These are phyloP conservation scores for Penicillium sp. DNA, from an alignment of 2,329 filamentous ascomycete species.

Conservation along the genomic window DNA sequence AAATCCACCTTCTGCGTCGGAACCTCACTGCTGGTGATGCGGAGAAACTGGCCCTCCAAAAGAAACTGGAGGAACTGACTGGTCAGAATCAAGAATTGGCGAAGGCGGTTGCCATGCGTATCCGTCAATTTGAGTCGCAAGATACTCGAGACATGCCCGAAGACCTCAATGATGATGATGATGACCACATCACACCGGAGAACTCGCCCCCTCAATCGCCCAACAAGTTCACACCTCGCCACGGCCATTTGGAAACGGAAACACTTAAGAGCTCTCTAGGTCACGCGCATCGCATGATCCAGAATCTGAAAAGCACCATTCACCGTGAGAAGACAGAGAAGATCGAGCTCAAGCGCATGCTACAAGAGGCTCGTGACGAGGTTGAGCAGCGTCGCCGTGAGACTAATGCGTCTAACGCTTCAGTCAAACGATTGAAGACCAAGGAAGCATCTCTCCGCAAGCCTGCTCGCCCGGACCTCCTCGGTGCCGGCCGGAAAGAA, in stretches of 20 bases:
- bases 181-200: conserved; percentile 71
- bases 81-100: conserved; percentile 88
- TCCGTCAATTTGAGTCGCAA: conserved; percentile 61
- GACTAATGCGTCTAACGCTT: conserved; percentile 39
- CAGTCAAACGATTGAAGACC: conserved; percentile 54
- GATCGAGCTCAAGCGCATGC: conserved; percentile 86
- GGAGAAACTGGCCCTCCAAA: conserved; percentile 71
- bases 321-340: conserved; percentile 99
- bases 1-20: conserved; percentile 76
- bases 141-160: conserved; percentile 54
- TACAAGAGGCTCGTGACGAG: conserved; percentile 92
- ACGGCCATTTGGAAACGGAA: conserved; percentile 88
- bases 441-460: conserved; percentile 70
- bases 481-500: conserved; percentile 68
- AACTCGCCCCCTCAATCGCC: conserved; percentile 87
- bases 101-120: conserved; percentile 70
- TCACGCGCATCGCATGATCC: conserved; percentile 93
- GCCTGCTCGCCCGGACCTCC: conserved; percentile 61
- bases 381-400: conserved; percentile 62
- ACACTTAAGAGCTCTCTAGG: conserved; percentile 90
- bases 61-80: conserved; percentile 80
- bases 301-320: conserved; percentile 88
- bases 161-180: conserved; percentile 58
- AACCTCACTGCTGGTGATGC: conserved; percentile 71
- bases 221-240: conserved; percentile 82